Base-by-base conservation (phyloP, 441 rosid species). In the Cnidoscolus chayamansa region DNA sequence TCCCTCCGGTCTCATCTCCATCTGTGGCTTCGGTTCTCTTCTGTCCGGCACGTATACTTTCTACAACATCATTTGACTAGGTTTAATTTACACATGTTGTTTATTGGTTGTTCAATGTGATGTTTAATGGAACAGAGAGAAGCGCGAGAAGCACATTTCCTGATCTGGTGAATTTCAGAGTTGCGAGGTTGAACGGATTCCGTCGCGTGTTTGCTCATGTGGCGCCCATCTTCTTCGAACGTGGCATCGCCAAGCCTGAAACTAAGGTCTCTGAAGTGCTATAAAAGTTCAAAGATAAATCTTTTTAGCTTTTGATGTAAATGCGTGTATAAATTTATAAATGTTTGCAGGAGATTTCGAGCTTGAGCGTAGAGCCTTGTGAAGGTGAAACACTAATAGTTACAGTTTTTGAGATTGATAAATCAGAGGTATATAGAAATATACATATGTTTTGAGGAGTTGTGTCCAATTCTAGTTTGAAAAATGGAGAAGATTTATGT, bases 111-210 rank as follows among this genome's bases (percentile, higher is more conserved):
- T 3, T 48, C 60, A 59, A 58, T 68, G 0, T 74, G 65, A 37
- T 50, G 53, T 17, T 59, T 25, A 16, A 15, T 13, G 48, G 66
- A 70, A 49, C 80, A 88, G 99, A 92, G 81, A 88, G 73, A 72
- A 91, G 99, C 76, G 96, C 99, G 35, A 85, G 92, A 74, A 90
- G 93, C 47, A 92, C 98, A 7, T 95, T 95, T 71, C 98, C 97
- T 10, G 86, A 87, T 74, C 81, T 95, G 79, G 78, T 81, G 47
- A 85, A 87, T 77, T 92, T 95, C 78, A 86, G 98, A 83, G 82
- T 91, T 17, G 98, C 94, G 30, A 86, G 83, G 78, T 72, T 94
- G 72, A 75, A 81, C 15, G 96, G 90, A 61, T 94, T 90, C 80
- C 87, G 98, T 37, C 89, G 98, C 53, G 96, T 88, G 0, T 94